A percentile compares a stretch with the other conserved stretches of the same genome.
phyloP scores from a whole-genome alignment of 306 rosid genomes.

The Cicer chorassanicum region DNA sequence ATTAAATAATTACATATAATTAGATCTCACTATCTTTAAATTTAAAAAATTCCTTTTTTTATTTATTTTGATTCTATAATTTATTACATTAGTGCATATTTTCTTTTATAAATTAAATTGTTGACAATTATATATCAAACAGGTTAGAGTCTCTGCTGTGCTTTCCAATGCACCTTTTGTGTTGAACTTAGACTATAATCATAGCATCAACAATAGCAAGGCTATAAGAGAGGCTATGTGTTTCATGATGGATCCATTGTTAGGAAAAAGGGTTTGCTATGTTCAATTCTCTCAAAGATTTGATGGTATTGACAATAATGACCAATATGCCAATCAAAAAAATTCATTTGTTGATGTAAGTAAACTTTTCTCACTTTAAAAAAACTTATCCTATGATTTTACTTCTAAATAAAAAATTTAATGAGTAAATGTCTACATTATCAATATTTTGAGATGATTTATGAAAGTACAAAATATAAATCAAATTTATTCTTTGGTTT shows the following conservation, averaged over 20 bases:
- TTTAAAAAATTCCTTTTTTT: too few species aligned
- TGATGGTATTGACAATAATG: conserved; percentile 49
- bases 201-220: conserved; percentile 70
- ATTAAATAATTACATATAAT: too few species aligned
- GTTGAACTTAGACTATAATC: conserved; percentile 71
- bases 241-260: conserved; percentile 77
- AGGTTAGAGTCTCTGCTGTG: conserved; percentile 75
- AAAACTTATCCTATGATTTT: background rate
- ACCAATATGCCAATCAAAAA: conserved; percentile 52
- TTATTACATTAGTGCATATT: background rate
- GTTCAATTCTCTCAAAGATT: conserved; percentile 72
- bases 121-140: conserved; percentile 35
- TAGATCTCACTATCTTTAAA: too few species aligned
- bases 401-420: background rate
- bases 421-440: background rate
- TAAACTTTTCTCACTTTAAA: background rate
- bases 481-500: too few species aligned
- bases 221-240: conserved; percentile 78
- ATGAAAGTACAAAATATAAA: too few species aligned
- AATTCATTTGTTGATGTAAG: conserved; percentile 67
- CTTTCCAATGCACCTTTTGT: conserved; percentile 72
- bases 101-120: conserved; percentile 20
- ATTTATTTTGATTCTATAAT: too few species aligned
- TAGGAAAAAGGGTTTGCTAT: conserved; percentile 62
- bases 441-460: too few species aligned